Percentiles rank a stretch among this genome's conserved stretches.
Conservation (phyloP, 2,329 filamentous ascomycete genomes). For the Ophiostoma sp. region DNA sequence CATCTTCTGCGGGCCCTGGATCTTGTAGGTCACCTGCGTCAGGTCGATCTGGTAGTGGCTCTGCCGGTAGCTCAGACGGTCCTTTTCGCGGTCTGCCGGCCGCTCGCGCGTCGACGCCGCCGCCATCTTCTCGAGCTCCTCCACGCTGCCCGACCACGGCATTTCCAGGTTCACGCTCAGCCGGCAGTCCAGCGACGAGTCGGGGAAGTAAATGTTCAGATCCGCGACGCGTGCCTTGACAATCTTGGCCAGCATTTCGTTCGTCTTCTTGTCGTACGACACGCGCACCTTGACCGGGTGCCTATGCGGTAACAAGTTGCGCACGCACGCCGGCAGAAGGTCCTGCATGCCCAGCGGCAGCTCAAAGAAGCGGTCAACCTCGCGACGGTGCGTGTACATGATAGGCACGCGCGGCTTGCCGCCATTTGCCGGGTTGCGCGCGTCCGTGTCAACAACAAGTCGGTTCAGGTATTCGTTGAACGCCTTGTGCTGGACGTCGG, state of each 20-base stretch:
- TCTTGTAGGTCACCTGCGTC: conserved; percentile 68
- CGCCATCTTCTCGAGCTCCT: conserved; percentile 45
- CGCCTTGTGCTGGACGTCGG: conserved; percentile 73
- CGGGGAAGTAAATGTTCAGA: conserved; percentile 78
- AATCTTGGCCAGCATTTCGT: conserved; percentile 68
- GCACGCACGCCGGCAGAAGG: conserved; percentile 59
- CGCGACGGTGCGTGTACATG: conserved; percentile 73
- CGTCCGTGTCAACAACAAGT: conserved; percentile 53
- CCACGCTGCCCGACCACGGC: conserved; percentile 66
- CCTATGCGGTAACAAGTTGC: conserved; percentile 53
- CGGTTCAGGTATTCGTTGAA: conserved; percentile 83
- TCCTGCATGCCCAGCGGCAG: conserved; percentile 56
- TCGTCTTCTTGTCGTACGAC: conserved; percentile 66
- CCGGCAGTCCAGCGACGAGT: conserved; percentile 76
- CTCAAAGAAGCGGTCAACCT: conserved; percentile 83
- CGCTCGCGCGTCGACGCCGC: conserved; percentile 37
- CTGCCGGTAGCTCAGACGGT: conserved; percentile 86
- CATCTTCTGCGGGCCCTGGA: conserved; percentile 34
- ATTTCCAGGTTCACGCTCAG: conserved; percentile 95
- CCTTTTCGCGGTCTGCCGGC: conserved; percentile 67
- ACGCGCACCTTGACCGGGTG: conserved; percentile 62
- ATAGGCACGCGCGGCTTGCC: conserved; percentile 54
- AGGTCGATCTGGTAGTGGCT: conserved; percentile 84
- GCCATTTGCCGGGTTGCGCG: conserved; percentile 45
- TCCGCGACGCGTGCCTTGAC: conserved; percentile 87